Percentiles rank a stretch among this genome's conserved stretches.
These are phyloP conservation scores for Cercospora sp. DNA, from an alignment of 2,329 filamentous ascomycete species.

Conservation along the genomic window DNA sequence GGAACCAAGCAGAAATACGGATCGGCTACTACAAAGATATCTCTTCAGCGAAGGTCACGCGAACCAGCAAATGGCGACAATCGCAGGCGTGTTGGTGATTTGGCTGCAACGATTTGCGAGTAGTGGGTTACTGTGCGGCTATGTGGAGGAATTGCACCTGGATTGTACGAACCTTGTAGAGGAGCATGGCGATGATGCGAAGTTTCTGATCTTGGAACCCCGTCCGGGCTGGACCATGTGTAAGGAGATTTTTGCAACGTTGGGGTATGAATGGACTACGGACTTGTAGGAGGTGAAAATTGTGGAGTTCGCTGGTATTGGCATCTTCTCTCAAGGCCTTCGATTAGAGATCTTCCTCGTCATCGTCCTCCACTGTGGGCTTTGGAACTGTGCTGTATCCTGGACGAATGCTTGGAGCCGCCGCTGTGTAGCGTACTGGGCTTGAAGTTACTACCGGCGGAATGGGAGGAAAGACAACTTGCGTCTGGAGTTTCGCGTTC, in stretches of 20 bases:
- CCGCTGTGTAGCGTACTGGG: neutral
- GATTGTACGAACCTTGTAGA: neutral
- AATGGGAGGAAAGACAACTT: neutral
- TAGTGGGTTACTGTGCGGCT: constrained; percentile 5
- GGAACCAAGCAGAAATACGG: neutral
- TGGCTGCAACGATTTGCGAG: constrained; percentile 12
- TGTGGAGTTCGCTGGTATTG: neutral
- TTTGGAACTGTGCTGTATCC: neutral
- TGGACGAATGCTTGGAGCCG: neutral
- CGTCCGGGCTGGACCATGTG: neutral
- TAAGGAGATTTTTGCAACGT: neutral
- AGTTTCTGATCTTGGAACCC: neutral
- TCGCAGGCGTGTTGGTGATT: constrained; percentile 9
- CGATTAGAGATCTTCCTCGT: neutral
- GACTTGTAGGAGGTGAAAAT: neutral
- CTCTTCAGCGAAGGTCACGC: neutral
- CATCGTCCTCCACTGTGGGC: neutral
- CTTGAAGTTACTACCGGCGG: neutral
- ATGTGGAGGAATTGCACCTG: neutral
- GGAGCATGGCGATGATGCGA: neutral
- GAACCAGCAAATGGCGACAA: constrained; percentile 2
- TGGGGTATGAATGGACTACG: constrained; percentile 6
- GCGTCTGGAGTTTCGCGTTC: neutral
- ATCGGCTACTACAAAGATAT: neutral
- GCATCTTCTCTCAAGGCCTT: neutral